Evolutionary conservation across 345 rosid genomes (phyloP), one percentile per base, ranked within the genome.

Genomic region (Eutrema yunnanense): DNA sequence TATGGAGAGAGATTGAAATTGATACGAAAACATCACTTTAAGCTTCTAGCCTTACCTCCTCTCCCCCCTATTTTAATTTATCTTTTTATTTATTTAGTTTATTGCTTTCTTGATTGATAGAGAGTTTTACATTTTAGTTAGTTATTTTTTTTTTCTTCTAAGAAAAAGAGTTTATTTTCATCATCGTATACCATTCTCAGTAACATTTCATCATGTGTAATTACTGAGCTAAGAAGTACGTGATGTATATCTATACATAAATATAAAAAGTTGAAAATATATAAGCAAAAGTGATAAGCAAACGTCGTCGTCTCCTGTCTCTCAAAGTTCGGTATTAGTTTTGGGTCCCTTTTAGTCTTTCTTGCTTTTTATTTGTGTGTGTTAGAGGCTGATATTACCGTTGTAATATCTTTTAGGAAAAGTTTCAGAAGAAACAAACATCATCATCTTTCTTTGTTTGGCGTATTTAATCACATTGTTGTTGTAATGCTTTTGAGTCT

Each of bases 1-100:
- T 68, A 75, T 75, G 73, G 73, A 68, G 43, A 53, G 73, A 75
- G 36, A 52, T 68, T 69, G 63, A 75, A 65, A 62, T 53, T 69
- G 74, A 75, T 75, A 75, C 79, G 79, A 46, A 69, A 68, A 62
- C 74, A 62, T 69, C 50, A 69, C 70, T 62, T 37, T 61, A 12
- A 60, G 43, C 59, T 67, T 65, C 16, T 50, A 11, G 27, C 76
- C 76, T 64, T 37, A 46, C 70, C 70, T 72, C 64, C 9, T 34
- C 48, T 53, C 34, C 6, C 6, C 34, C 52, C 36, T 47, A 33
- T 5, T 36, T 36, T 47, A 44, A n/a, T 44, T 42, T 42, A 4
- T 47, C 9, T 37, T 29, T 8, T 30, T 0, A 46, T n/a, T 2
- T 44, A 5, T 44, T 13, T 8, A 14, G 9, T 14, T 14, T 59